Evolutionary conservation across 2,329 filamentous ascomycete species (phyloP), one percentile per base, ranked within the genome.

Genomic region (Erysiphe pulchra): DNA sequence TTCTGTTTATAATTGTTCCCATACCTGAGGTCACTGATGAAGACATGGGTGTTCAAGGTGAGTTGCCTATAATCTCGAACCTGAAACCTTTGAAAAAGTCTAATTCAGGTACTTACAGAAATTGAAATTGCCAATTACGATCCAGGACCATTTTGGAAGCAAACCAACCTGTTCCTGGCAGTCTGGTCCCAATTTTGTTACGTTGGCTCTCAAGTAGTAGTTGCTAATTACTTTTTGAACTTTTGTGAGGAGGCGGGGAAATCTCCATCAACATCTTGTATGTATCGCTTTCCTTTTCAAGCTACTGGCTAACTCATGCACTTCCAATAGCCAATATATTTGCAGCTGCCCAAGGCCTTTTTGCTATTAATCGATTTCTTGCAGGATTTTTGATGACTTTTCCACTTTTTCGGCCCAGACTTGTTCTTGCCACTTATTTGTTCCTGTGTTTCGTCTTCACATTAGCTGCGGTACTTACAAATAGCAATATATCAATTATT

Each of bases 141-240:
- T 47, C 67, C 75, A 50, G 69, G 73, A 60, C 75, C 79, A 0
- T 71, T 83, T 50, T 62, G 64, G 53, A 79, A 80, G 60, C 77
- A 83, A 53, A 84, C 79, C 59, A 72, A 73, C 20, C 66, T 86
- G 2, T 84, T 85, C 65, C 78, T 83, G 54, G 81, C 78, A 12
- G 71, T 78, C 0, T 70, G 76, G 52, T 77, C 79, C 0, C 80
- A 87, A 52, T 86, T 86, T 60, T 81, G 75, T 57, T 90, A 87
- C 58, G 78, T 68, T 0, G 81, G 81, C 42, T 73, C 80, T 0
- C 81, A 87, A 56, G 65, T 77, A 34, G 71, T 69, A 48, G 71
- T 77, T 45, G 74, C 74, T 1, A 60, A 61, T 45, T 80, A 80
- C 58, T 82, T 82, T 59, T 80, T 82, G 63, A 82, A 82, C 61